Conservation (phyloP, 306 rosid species). For the Hippophae tibetana region DNA sequence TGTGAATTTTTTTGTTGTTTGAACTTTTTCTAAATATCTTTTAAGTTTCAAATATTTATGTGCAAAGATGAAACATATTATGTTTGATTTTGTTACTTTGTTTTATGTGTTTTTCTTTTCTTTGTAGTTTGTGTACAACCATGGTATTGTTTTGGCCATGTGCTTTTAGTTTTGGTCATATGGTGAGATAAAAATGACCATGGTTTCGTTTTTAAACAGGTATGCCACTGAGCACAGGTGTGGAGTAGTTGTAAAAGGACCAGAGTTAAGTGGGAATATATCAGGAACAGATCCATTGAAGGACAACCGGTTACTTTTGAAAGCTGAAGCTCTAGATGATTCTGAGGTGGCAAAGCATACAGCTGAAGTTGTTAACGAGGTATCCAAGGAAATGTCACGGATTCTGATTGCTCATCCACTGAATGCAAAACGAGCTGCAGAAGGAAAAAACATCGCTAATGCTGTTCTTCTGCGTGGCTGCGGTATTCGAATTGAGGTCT, state of each 20-base stretch:
- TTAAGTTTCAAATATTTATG: neutral
- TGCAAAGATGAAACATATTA: neutral
- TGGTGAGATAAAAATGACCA: neutral
- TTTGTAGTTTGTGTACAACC: neutral
- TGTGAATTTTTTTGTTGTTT: neutral
- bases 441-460: conserved; percentile 88
- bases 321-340: conserved; percentile 81
- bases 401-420: conserved; percentile 80
- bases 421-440: conserved; percentile 65
- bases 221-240: conserved; percentile 99
- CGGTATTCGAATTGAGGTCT: conserved; percentile 90
- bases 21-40: conserved; percentile 3
- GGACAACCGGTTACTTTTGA: conserved; percentile 84
- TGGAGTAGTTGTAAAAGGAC: conserved; percentile 94
- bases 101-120: too few species aligned
- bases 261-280: conserved; percentile 82
- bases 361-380: conserved; percentile 66
- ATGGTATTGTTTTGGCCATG: neutral
- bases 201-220: conserved; percentile 27
- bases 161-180: neutral
- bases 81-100: neutral
- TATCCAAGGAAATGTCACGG: conserved; percentile 83
- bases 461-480: conserved; percentile 89
- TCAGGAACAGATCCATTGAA: conserved; percentile 92
- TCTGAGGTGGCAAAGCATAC: conserved; percentile 76